A percentile compares a stretch with the other conserved stretches of the same genome.
These are phyloP conservation scores for Xanthoconium separans DNA, from an alignment of 1,284 basidiomycete genomes.

Conservation along the genomic window DNA sequence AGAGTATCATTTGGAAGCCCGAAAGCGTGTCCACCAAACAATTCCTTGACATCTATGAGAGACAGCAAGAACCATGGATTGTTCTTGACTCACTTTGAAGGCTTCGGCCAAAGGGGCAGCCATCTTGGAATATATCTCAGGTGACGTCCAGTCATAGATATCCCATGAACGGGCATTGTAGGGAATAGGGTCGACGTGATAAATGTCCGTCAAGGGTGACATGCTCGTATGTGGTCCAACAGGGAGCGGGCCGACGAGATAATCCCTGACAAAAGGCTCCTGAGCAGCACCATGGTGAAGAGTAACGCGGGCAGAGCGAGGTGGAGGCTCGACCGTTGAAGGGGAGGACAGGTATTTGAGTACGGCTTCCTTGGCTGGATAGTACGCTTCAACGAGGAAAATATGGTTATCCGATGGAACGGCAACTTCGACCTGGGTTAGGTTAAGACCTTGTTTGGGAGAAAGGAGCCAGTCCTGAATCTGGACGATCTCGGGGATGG, in stretches of 20 bases:
- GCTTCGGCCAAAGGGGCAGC: slow-evolving; percentile 37
- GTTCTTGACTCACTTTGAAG: slow-evolving; percentile 36
- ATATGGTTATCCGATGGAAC: slow-evolving; percentile 47
- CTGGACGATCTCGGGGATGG: slow-evolving; percentile 42
- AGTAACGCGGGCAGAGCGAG: slow-evolving; percentile 45
- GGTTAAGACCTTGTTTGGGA: slow-evolving; percentile 46
- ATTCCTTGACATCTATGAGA: slow-evolving; percentile 36
- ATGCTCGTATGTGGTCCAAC: slow-evolving; percentile 38
- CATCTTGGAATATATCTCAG: slow-evolving; percentile 30
- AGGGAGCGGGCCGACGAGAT: slow-evolving; percentile 58
- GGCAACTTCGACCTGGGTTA: slow-evolving; percentile 38
- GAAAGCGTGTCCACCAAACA: slow-evolving; percentile 39
- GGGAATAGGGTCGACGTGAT: slow-evolving; percentile 49
- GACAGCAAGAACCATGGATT: slow-evolving; percentile 2
- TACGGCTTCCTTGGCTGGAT: slow-evolving; percentile 49
- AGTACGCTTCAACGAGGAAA: slow-evolving; percentile 48
- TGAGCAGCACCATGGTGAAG: slow-evolving; percentile 49
- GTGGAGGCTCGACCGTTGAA: slow-evolving; percentile 22
- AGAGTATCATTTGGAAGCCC: slow-evolving; percentile 46
- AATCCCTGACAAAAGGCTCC: slow-evolving; percentile 48
- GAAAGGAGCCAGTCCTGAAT: slow-evolving; percentile 48
- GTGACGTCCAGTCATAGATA: slow-evolving; percentile 34
- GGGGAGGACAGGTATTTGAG: slow-evolving; percentile 46
- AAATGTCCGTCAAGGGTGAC: slow-evolving; percentile 46
- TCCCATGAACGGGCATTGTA: slow-evolving; percentile 49